Evolutionary conservation across 106 monocot species (phyloP), one percentile per base, ranked within the genome.

Genomic region (Chionographis japonica): DNA sequence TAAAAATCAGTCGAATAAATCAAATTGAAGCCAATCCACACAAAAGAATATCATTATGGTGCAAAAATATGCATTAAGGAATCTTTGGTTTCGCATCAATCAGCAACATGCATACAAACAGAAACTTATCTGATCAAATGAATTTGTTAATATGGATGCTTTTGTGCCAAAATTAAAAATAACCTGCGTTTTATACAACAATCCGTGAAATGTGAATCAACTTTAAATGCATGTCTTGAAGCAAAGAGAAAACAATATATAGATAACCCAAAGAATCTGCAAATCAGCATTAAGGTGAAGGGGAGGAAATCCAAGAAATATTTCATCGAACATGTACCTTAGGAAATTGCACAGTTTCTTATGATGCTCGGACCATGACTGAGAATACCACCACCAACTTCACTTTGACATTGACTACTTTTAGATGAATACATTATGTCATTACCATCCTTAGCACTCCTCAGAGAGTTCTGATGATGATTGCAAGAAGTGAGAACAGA

Each of bases 361-460:
- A 69, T 98, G 90, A 72, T 98, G 98, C 87, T 93, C 90, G 77
- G 93, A 56, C 98, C 98, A 98, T n/a, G n/a, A n/a, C n/a, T n/a
- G n/a, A n/a, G n/a, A n/a, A n/a, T n/a, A n/a, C n/a, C n/a, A n/a
- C n/a, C n/a, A n/a, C n/a, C n/a, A n/a, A n/a, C n/a, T n/a, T n/a
- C n/a, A n/a, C n/a, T n/a, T n/a, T n/a, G n/a, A n/a, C n/a, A n/a
- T n/a, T n/a, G n/a, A n/a, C n/a, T n/a, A n/a, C n/a, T n/a, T n/a
- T n/a, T n/a, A n/a, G n/a, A n/a, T n/a, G n/a, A n/a, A n/a, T n/a
- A n/a, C n/a, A n/a, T n/a, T n/a, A n/a, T n/a, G n/a, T n/a, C n/a
- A n/a, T n/a, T n/a, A n/a, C n/a, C n/a, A n/a, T n/a, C n/a, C n/a
- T n/a, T n/a, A n/a, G n/a, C n/a, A n/a, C n/a, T n/a, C n/a, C n/a